phyloP scores from a whole-genome alignment of 2,329 filamentous ascomycete genomes.

The Microcera coccophila region DNA sequence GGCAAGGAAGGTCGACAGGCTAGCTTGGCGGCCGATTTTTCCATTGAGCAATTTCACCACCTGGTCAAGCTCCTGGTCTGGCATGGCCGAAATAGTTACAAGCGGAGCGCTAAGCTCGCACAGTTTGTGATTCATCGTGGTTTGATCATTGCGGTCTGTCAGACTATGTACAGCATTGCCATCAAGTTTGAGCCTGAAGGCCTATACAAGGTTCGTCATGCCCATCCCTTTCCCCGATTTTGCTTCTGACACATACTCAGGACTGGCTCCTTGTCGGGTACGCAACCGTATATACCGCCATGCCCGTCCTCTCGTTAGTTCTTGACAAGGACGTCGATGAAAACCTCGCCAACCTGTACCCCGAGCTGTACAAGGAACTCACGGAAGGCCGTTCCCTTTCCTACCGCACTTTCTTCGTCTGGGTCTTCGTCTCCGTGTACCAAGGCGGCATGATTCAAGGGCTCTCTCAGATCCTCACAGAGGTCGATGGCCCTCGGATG shows the following conservation, averaged over 20 bases:
- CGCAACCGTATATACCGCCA: slow-evolving; percentile 91
- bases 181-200: slow-evolving; percentile 90
- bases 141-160: slow-evolving; percentile 89
- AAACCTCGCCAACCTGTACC: slow-evolving; percentile 87
- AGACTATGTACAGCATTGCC: slow-evolving; percentile 96
- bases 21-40: slow-evolving; percentile 92
- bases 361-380: slow-evolving; percentile 96
- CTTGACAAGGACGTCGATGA: slow-evolving; percentile 95
- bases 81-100: slow-evolving; percentile 97
- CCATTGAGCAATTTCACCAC: slow-evolving; percentile 91
- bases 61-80: slow-evolving; percentile 96
- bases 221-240: neutral
- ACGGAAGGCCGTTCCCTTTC: slow-evolving; percentile 81
- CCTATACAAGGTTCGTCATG: slow-evolving; percentile 64
- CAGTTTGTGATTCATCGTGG: slow-evolving; percentile 98
- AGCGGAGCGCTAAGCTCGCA: slow-evolving; percentile 87
- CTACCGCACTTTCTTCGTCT: slow-evolving; percentile 93
- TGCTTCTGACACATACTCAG: slow-evolving; percentile 32
- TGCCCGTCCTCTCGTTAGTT: slow-evolving; percentile 87
- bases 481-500: slow-evolving; percentile 70
- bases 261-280: slow-evolving; percentile 98
- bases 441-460: slow-evolving; percentile 95
- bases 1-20: slow-evolving; percentile 97
- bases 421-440: slow-evolving; percentile 93
- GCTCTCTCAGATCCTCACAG: slow-evolving; percentile 82